These are phyloP conservation scores for Colletotrichum echinochloae DNA, from an alignment of 2,329 filamentous ascomycete genomes.

Conservation along the genomic window DNA sequence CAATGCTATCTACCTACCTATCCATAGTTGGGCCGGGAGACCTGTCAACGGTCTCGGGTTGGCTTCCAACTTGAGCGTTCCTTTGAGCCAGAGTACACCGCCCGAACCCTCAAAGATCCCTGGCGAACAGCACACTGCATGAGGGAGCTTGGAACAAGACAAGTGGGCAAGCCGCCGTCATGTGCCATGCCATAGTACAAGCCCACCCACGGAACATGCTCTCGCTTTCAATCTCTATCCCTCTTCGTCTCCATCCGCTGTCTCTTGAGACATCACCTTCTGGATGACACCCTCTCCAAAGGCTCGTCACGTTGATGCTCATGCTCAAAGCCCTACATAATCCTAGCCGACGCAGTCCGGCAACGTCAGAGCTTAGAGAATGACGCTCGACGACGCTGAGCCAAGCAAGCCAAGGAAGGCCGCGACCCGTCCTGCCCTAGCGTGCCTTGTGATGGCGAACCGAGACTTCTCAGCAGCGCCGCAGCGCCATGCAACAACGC, in stretches of 20 bases:
- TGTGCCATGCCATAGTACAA: not conserved
- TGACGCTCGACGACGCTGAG: constrained; percentile 10
- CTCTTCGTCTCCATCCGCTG: not conserved
- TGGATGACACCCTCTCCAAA: not conserved
- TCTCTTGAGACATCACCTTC: not conserved
- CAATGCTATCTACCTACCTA: not conserved
- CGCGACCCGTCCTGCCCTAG: constrained; percentile 16
- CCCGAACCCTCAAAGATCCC: not conserved
- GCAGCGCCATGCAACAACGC: constrained; percentile 10
- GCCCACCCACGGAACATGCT: constrained; percentile 1
- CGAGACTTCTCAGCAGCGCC: constrained; percentile 14
- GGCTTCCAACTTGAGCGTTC: not conserved
- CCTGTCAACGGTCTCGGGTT: not conserved
- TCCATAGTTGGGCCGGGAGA: not conserved
- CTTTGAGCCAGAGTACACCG: not conserved
- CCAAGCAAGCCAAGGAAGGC: not conserved
- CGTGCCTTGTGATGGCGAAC: constrained; percentile 30
- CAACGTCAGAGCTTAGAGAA: not conserved
- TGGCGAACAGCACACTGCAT: constrained; percentile 6
- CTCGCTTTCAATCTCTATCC: not conserved
- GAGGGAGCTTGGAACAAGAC: not conserved
- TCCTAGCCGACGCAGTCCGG: not conserved
- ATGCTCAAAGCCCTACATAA: not conserved
- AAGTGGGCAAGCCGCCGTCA: not conserved
- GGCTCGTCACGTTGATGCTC: not conserved